Evolutionary conservation across 306 rosid species (phyloP), one percentile per base, ranked within the genome.

Genomic region (Lupinus albus): DNA sequence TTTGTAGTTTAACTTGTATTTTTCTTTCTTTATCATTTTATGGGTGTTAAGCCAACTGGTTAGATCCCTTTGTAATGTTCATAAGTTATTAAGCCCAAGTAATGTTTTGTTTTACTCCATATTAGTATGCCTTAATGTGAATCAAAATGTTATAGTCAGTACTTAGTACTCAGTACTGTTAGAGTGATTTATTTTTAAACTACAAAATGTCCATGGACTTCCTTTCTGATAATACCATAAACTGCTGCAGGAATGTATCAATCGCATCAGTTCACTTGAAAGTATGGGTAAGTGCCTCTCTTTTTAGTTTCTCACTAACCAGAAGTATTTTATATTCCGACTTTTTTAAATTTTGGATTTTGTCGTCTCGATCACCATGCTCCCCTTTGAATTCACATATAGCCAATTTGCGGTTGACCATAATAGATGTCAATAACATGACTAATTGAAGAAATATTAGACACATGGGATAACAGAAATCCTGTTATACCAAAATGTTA

Each of bases 181-280:
- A 3, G 51, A 64, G 25, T 56, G 16, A 30, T 59, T 25, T 56
- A 1, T 42, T 30, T 60, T 49, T 8, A 33, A n/a, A 36, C 8
- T 7, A 36, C 7, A 7, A 36, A 39, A 1, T 8, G n/a, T 15
- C 35, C 12, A 15, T 3, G 58, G 6, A n/a, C 42, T 67, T 61
- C n/a, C 49, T 15, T 71, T 76, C 63, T 71, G n/a, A 50, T 69
- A n/a, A 58, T 66, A 49, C 45, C 12, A 12, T 41, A 51, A 61
- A 18, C 62, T 68, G 44, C 63, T 79, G 80, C 91, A 89, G 98
- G 98, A 93, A 84, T 88, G 97, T 72, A 89, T 89, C 82, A 86
- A 93, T 76, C 96, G 98, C 70, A 93, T 93, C 57, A 70, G 83
- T 75, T 78, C 88, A 54, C 73, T 93, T 78, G 98, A 93, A 76